phyloP scores from a whole-genome alignment of 108 stramenopile species.

The Cyclotella cryptica region DNA sequence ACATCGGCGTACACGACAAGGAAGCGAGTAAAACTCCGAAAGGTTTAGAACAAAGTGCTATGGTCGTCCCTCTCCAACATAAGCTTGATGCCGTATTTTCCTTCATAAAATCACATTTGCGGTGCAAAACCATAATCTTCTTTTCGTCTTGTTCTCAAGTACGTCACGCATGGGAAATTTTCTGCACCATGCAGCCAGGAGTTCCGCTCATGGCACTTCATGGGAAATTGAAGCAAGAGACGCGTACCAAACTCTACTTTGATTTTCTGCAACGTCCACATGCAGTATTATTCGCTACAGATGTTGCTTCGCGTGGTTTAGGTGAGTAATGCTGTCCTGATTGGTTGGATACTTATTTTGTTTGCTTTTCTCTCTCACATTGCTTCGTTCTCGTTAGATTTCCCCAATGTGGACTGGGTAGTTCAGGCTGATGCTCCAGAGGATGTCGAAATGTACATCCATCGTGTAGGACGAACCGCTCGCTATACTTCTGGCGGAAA shows the following conservation, averaged over 20 bases:
- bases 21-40: conserved; percentile 85
- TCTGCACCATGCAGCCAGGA: conserved; percentile 96
- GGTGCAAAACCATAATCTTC: conserved; percentile 96
- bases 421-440: conserved; percentile 98
- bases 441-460: conserved; percentile 91
- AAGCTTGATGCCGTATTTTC: conserved; percentile 96
- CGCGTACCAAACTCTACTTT: conserved; percentile 95
- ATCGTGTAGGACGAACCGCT: conserved; percentile 97
- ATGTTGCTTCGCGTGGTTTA: conserved; percentile 95
- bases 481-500: conserved; percentile 87
- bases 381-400: conserved; percentile 58
- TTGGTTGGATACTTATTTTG: too few species aligned
- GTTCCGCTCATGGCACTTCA: conserved; percentile 97
- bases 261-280: conserved; percentile 90
- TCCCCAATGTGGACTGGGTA: conserved; percentile 98
- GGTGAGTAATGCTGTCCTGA: too few species aligned
- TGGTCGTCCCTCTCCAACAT: conserved; percentile 88
- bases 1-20: conserved; percentile 96
- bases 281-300: conserved; percentile 97
- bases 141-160: conserved; percentile 97
- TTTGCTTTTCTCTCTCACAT: too few species aligned
- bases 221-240: conserved; percentile 96
- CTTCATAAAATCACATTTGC: conserved; percentile 96
- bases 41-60: conserved; percentile 86
- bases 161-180: conserved; percentile 90